phyloP scores from a whole-genome alignment of 495 filamentous ascomycete species.

The Saxophila tyrrhenica region DNA sequence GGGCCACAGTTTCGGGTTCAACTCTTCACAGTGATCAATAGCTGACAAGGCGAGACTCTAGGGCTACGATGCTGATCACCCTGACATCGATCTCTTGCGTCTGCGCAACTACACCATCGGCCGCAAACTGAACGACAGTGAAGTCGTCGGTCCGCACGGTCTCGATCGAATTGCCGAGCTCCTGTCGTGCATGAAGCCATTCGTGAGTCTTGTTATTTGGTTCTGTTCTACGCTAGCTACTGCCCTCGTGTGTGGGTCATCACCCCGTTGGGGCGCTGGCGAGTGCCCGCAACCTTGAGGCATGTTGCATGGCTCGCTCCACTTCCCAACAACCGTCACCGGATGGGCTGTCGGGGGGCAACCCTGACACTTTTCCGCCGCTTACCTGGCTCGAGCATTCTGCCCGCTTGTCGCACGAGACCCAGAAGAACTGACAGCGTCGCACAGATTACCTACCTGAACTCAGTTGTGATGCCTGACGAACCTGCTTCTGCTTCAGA shows the following conservation, averaged over 20 bases:
- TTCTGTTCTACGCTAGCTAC: not conserved
- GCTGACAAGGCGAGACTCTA: conserved; percentile 20
- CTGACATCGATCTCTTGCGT: conserved; percentile 63
- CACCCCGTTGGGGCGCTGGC: too few species aligned
- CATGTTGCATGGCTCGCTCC: too few species aligned
- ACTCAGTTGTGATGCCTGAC: conserved; percentile 37
- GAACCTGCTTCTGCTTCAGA: conserved; percentile 5
- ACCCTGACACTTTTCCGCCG: not conserved
- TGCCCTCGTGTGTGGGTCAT: too few species aligned
- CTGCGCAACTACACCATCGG: conserved; percentile 65
- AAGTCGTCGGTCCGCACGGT: conserved; percentile 25
- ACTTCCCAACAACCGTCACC: too few species aligned
- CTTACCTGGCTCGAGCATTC: not conserved
- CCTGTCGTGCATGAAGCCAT: conserved; percentile 28
- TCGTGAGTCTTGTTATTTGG: conserved; percentile 23
- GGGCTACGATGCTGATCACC: conserved; percentile 63
- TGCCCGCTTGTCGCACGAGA: not conserved
- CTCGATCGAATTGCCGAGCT: conserved; percentile 27
- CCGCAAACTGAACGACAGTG: conserved; percentile 46
- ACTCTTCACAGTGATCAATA: too few species aligned
- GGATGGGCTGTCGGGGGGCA: too few species aligned
- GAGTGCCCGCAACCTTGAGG: too few species aligned
- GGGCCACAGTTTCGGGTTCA: too few species aligned
- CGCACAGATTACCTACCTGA: conserved; percentile 33
- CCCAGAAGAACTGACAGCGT: not conserved